phyloP scores from a whole-genome alignment of 768 basidiomycete genomes.

The Udeniomyces megalosporus region DNA sequence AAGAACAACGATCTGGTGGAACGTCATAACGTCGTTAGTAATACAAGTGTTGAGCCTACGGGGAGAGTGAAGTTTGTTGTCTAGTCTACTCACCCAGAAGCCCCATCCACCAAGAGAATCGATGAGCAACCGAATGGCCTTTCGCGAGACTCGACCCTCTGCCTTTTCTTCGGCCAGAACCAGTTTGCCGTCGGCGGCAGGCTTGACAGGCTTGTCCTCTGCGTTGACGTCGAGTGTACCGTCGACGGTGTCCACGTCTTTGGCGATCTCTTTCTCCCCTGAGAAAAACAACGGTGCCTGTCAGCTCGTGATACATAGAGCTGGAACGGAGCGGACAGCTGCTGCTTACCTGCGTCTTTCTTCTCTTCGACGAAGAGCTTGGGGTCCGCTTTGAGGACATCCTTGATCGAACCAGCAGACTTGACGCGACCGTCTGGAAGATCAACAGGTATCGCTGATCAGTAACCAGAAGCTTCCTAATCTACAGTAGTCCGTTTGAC shows the following conservation, averaged over 20 bases:
- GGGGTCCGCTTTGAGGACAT: slow-evolving; percentile 18
- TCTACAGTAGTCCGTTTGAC: too few species aligned
- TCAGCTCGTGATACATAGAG: not conserved
- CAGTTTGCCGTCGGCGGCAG: slow-evolving; percentile 22
- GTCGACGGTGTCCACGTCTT: slow-evolving; percentile 15
- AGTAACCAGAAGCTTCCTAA: too few species aligned
- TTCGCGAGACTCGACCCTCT: slow-evolving; percentile 6
- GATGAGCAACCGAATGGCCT: not conserved
- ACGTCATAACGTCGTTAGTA: not conserved
- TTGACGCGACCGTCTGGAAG: slow-evolving; percentile 25
- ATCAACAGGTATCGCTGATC: too few species aligned
- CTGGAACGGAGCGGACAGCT: not conserved
- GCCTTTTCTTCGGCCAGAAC: slow-evolving; percentile 28
- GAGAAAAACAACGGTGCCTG: not conserved
- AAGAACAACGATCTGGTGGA: slow-evolving; percentile 18
- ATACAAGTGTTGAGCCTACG: too few species aligned
- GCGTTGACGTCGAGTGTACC: slow-evolving; percentile 7
- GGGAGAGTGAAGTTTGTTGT: too few species aligned
- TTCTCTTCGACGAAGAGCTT: slow-evolving; percentile 21
- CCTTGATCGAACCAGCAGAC: slow-evolving; percentile 23
- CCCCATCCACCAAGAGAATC: slow-evolving; percentile 27
- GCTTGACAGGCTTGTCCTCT: slow-evolving; percentile 18
- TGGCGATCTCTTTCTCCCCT: slow-evolving; percentile 11
- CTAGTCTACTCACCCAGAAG: slow-evolving; percentile 25
- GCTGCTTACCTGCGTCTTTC: slow-evolving; percentile 10